phyloP scores from a whole-genome alignment of 2,329 filamentous ascomycete genomes.

The Zasmidium citrigriseum region DNA sequence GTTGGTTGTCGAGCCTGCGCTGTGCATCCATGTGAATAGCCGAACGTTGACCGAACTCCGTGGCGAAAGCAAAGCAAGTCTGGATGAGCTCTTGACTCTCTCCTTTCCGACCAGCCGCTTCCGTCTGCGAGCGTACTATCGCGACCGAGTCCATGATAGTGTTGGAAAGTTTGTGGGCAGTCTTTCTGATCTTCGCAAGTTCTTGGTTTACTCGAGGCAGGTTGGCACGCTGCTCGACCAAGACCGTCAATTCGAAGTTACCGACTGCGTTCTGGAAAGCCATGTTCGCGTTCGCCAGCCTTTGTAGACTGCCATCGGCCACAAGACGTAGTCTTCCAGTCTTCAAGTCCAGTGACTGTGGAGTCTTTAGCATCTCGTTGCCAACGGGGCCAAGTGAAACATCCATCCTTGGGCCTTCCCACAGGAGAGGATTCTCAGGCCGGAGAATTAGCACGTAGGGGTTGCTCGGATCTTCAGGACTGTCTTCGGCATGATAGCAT shows the following conservation, averaged over 20 bases:
- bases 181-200: constrained; percentile 90
- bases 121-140: constrained; percentile 82
- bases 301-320: constrained; percentile 79
- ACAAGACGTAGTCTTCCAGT: constrained; percentile 83
- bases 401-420: constrained; percentile 74
- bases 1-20: constrained; percentile 92
- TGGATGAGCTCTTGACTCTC: constrained; percentile 96
- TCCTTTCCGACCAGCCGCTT: constrained; percentile 55
- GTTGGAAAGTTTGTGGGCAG: constrained; percentile 94
- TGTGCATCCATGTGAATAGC: constrained; percentile 96
- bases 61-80: constrained; percentile 98
- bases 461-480: constrained; percentile 71
- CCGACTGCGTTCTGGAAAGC: constrained; percentile 79
- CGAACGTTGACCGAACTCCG: constrained; percentile 94
- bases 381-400: constrained; percentile 13
- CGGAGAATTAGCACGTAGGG: constrained; percentile 84
- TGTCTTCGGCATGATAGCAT: constrained; percentile 68
- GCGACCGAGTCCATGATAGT: constrained; percentile 99
- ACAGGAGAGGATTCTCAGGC: constrained; percentile 75
- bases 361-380: constrained; percentile 72
- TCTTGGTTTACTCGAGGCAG: constrained; percentile 88
- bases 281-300: constrained; percentile 75
- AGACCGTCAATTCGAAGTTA: constrained; percentile 81
- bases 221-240: constrained; percentile 91
- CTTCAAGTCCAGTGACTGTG: constrained; percentile 71